A percentile compares a stretch with the other conserved stretches of the same genome.
These are phyloP conservation scores for Colletotrichum tropicicola DNA, from an alignment of 2,329 filamentous ascomycete species.

Conservation along the genomic window DNA sequence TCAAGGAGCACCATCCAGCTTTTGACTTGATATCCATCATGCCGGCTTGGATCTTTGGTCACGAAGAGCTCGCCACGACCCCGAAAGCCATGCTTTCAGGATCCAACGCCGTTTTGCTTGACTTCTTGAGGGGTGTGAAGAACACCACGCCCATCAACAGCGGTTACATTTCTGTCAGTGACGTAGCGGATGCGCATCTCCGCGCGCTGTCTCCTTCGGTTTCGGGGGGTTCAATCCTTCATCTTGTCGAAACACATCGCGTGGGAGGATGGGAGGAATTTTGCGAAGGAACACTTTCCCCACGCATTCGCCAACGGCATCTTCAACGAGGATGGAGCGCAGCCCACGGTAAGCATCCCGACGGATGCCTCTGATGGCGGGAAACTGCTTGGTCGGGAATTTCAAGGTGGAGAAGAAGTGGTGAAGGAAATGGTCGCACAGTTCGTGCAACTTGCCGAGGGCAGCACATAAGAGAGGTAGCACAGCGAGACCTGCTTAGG, in stretches of 20 bases:
- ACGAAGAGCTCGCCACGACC: constrained; percentile 42
- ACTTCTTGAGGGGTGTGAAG: constrained; percentile 40
- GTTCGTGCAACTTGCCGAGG: constrained; percentile 38
- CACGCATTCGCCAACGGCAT: constrained; percentile 3
- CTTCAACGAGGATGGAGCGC: neutral
- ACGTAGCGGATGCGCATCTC: constrained; percentile 48
- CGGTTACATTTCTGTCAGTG: constrained; percentile 43
- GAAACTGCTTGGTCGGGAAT: constrained; percentile 42
- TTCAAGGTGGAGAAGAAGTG: constrained; percentile 41
- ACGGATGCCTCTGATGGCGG: constrained; percentile 39
- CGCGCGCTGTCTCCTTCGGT: constrained; percentile 41
- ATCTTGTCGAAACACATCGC: neutral
- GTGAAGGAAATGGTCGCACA: constrained; percentile 43
- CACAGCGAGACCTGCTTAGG: too few species aligned
- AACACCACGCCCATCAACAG: constrained; percentile 34
- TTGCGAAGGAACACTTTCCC: constrained; percentile 1
- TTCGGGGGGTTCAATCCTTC: constrained; percentile 35
- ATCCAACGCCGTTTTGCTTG: constrained; percentile 42
- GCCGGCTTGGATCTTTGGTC: constrained; percentile 45
- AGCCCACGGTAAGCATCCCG: constrained; percentile 12
- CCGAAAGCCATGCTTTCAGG: constrained; percentile 36
- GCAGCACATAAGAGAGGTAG: neutral
- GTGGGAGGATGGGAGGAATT: neutral
- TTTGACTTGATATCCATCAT: constrained; percentile 47
- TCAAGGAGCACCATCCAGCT: constrained; percentile 39